Percentiles rank a stretch among this genome's conserved stretches.
phyloP scores from a whole-genome alignment of 495 filamentous ascomycete species.

The Clavariopsis aquatica region DNA sequence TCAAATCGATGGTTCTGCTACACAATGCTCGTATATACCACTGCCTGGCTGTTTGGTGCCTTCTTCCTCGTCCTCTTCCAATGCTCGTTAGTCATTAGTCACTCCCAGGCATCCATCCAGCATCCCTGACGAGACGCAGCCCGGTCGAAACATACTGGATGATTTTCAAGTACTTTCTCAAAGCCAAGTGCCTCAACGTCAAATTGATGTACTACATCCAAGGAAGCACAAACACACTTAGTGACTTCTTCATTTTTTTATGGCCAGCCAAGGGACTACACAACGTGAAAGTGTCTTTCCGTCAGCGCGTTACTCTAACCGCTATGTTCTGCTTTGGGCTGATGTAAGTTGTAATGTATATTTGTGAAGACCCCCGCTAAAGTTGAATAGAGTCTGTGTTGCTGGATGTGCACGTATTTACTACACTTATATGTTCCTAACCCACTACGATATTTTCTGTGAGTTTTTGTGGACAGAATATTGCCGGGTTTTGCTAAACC shows the following conservation, averaged over 20 bases:
- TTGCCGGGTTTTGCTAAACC: not conserved
- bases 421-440: not conserved
- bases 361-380: too few species aligned
- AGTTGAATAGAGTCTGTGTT: not conserved
- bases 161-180: constrained; percentile 2
- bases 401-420: not conserved
- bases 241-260: constrained; percentile 5
- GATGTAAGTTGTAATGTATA: not conserved
- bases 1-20: too few species aligned
- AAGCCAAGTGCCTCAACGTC: constrained; percentile 1
- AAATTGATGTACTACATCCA: constrained; percentile 5
- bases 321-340: not conserved
- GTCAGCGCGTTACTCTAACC: constrained; percentile 1
- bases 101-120: not conserved
- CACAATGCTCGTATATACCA: not conserved
- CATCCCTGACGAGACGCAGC: not conserved
- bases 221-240: not conserved
- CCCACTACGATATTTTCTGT: constrained; percentile 7
- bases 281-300: not conserved
- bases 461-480: too few species aligned
- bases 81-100: not conserved
- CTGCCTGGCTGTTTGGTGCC: not conserved
- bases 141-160: constrained; percentile 4
- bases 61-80: constrained; percentile 5
- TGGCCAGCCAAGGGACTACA: not conserved